Evolutionary conservation across 148 eudicot species (phyloP).

Genomic region (Arbutus unedo): DNA sequence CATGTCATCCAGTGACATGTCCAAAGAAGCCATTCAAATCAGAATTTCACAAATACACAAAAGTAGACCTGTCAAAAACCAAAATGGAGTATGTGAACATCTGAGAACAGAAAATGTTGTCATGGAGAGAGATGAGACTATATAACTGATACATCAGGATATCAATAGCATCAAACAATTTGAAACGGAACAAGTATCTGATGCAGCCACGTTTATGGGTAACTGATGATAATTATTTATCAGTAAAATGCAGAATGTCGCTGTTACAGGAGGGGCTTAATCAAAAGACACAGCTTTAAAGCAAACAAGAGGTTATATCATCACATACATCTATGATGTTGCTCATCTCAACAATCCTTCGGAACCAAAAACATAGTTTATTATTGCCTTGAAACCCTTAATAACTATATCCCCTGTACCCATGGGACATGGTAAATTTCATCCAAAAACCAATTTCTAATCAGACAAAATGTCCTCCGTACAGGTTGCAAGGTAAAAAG

Average conservation of each 20-base stretch:
- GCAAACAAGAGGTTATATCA: background rate
- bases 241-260: too few species aligned
- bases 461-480: background rate
- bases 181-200: background rate
- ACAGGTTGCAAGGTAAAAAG: background rate
- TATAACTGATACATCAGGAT: too few species aligned
- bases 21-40: conserved; percentile 56
- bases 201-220: background rate
- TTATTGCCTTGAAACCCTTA: background rate
- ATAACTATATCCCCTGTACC: background rate
- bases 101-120: background rate
- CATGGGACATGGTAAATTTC: too few species aligned
- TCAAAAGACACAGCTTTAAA: background rate
- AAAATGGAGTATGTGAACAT: conserved; percentile 1
- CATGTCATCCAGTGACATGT: conserved; percentile 77
- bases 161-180: background rate
- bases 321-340: background rate
- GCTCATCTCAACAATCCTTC: too few species aligned
- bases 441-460: too few species aligned
- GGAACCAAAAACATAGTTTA: background rate
- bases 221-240: background rate
- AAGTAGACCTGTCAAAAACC: conserved; percentile 18
- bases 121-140: too few species aligned
- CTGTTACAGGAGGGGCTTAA: too few species aligned
- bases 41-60: conserved; percentile 14